Percentiles rank a stretch among this genome's conserved stretches.
phyloP scores from a whole-genome alignment of 1,139 yeast genomes.

The Neolecta irregularis region DNA sequence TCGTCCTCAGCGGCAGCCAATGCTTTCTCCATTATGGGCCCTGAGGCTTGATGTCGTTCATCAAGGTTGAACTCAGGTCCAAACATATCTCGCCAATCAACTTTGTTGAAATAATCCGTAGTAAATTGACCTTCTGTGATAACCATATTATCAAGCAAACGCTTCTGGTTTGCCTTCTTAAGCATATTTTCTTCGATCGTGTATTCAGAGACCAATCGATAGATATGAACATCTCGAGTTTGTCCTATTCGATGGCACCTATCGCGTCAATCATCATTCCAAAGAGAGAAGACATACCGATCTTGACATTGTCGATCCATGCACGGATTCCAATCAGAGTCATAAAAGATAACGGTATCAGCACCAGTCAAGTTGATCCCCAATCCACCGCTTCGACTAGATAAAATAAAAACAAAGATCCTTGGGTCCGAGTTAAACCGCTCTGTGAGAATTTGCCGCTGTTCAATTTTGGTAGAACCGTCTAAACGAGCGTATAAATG shows the following conservation, averaged over 20 bases:
- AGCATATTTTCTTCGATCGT: constrained; percentile 92
- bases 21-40: constrained; percentile 38
- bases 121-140: constrained; percentile 98
- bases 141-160: constrained; percentile 86
- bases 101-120: constrained; percentile 82
- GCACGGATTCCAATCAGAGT: constrained; percentile 99
- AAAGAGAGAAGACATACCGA: constrained; percentile 10
- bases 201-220: constrained; percentile 87
- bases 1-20: constrained; percentile 93
- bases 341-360: constrained; percentile 96
- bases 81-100: constrained; percentile 76
- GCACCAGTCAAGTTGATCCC: constrained; percentile 98
- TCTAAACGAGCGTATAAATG: constrained; percentile 87
- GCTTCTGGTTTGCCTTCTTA: constrained; percentile 87
- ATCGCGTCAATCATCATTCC: no score
- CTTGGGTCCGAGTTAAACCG: constrained; percentile 74
- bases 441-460: constrained; percentile 86
- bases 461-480: constrained; percentile 95
- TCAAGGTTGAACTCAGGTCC: constrained; percentile 34
- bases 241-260: constrained; percentile 99
- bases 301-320: constrained; percentile 99
- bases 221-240: constrained; percentile 91
- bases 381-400: constrained; percentile 94
- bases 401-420: constrained; percentile 79
- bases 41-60: constrained; percentile 16